Evolutionary conservation across 2,329 filamentous ascomycete species (phyloP).

Genomic region (Aureobasidium sp.): DNA sequence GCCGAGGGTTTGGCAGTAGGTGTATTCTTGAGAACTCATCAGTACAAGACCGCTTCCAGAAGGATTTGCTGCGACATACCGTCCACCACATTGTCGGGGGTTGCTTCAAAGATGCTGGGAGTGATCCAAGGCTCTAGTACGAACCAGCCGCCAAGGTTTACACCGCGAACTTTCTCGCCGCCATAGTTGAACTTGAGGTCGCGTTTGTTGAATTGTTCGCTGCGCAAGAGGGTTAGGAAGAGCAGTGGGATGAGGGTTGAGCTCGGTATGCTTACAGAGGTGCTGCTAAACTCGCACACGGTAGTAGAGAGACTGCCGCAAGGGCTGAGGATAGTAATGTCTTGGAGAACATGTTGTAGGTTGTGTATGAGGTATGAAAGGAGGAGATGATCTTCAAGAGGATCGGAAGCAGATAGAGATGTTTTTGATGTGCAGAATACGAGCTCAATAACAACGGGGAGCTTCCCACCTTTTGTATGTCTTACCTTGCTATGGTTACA

Average conservation of each 20-base stretch:
- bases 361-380: background rate
- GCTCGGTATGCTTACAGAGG: background rate
- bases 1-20: slow-evolving; percentile 42
- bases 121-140: slow-evolving; percentile 53
- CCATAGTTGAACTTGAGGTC: slow-evolving; percentile 44
- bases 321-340: slow-evolving; percentile 11
- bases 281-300: background rate
- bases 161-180: slow-evolving; percentile 49
- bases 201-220: slow-evolving; percentile 13
- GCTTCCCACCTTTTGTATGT: background rate
- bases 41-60: background rate
- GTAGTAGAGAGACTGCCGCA: slow-evolving; percentile 8
- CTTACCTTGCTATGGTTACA: background rate
- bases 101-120: slow-evolving; percentile 48
- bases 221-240: background rate
- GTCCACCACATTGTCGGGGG: slow-evolving; percentile 42
- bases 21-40: slow-evolving; percentile 34
- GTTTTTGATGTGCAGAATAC: slow-evolving; percentile 2
- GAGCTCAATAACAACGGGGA: background rate
- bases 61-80: slow-evolving; percentile 29
- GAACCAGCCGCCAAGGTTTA: slow-evolving; percentile 58
- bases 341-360: slow-evolving; percentile 7
- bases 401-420: background rate
- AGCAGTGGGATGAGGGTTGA: background rate
- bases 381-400: background rate